These are phyloP conservation scores for Cladorrhinum samala DNA, from an alignment of 495 filamentous ascomycete species.

Conservation along the genomic window DNA sequence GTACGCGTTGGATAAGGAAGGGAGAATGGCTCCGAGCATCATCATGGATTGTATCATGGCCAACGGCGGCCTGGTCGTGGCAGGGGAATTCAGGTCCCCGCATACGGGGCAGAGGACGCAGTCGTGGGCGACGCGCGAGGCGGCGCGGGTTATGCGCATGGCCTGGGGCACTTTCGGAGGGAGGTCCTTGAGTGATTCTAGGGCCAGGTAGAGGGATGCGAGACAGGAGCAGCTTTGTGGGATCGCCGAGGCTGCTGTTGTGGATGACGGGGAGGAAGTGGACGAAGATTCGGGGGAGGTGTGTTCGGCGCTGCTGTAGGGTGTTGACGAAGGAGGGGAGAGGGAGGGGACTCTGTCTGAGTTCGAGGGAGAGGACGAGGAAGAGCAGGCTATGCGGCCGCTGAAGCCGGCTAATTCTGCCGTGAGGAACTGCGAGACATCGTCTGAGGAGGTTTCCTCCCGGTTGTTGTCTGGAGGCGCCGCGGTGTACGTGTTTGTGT, in stretches of 20 bases:
- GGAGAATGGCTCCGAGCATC: conserved; percentile 59
- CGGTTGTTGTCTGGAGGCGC: background rate
- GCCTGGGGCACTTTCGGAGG: conserved; percentile 37
- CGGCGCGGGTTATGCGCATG: conserved; percentile 51
- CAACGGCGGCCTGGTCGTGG: conserved; percentile 24
- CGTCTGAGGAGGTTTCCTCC: conserved; percentile 14
- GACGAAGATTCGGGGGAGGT: no score
- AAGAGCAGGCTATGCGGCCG: background rate
- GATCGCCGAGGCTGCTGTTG: conserved; percentile 1
- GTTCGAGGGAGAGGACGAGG: conserved; percentile 10
- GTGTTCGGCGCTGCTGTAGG: no score
- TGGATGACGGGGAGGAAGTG: background rate
- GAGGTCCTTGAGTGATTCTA: conserved; percentile 40
- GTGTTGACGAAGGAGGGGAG: no score
- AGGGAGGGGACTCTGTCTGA: no score
- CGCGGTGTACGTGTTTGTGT: background rate
- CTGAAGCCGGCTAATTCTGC: background rate
- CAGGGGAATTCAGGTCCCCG: conserved; percentile 34
- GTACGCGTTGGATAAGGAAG: conserved; percentile 56
- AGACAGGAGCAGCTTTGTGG: conserved; percentile 31
- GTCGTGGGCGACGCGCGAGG: conserved; percentile 49
- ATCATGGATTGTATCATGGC: conserved; percentile 55
- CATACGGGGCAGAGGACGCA: conserved; percentile 56
- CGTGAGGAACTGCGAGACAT: conserved; percentile 7
- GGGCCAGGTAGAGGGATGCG: conserved; percentile 36